Percentiles rank a stretch among this genome's conserved stretches.
These are phyloP conservation scores for Botrytis sinoallii DNA, from an alignment of 2,329 filamentous ascomycete species.

Conservation along the genomic window DNA sequence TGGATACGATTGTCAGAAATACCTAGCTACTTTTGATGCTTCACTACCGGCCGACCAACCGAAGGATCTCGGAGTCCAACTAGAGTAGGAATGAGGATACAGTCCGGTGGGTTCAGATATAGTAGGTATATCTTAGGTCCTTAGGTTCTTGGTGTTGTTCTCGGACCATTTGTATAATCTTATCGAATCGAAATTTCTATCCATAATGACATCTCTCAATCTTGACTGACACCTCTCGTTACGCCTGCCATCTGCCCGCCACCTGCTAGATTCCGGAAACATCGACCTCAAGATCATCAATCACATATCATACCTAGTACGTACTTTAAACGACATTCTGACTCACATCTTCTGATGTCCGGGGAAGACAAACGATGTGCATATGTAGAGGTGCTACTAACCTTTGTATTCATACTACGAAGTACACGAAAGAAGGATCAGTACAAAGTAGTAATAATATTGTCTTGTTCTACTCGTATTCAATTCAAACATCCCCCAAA, in stretches of 20 bases:
- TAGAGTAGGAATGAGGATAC: not conserved
- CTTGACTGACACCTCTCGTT: not conserved
- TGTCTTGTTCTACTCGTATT: too few relatives aligned
- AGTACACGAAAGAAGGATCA: too few relatives aligned
- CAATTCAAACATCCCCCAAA: too few relatives aligned
- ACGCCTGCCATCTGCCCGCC: not conserved
- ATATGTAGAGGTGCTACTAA: not conserved
- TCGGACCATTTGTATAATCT: not conserved
- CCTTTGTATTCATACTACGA: not conserved
- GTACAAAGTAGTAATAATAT: too few relatives aligned
- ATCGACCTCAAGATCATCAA: not conserved
- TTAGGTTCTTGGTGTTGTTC: not conserved
- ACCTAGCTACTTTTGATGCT: not conserved
- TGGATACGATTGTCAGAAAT: not conserved
- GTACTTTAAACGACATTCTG: not conserved
- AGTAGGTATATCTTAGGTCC: not conserved
- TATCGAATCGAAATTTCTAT: not conserved
- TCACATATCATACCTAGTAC: not conserved
- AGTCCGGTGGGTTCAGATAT: not conserved
- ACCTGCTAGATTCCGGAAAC: not conserved
- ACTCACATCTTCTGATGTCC: not conserved
- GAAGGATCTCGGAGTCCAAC: not conserved
- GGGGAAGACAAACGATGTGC: not conserved
- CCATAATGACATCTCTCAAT: not conserved
- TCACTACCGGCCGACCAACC: not conserved